phyloP scores from a whole-genome alignment of 108 stramenopile genomes.

The Aurantiochytrium sp. region DNA sequence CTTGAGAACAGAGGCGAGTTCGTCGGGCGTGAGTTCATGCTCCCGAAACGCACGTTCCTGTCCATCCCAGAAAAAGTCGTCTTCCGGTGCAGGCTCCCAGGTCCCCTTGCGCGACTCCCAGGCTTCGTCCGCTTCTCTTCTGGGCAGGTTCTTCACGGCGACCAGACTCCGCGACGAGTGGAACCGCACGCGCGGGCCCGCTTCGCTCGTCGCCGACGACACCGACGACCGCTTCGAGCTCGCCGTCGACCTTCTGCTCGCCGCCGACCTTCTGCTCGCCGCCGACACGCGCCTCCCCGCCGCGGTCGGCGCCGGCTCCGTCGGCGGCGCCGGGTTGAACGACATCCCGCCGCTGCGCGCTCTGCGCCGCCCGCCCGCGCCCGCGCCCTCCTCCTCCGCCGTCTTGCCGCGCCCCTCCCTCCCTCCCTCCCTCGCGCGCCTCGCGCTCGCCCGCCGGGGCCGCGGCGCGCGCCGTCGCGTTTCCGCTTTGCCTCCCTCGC shows the following conservation, averaged over 20 bases:
- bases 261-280: neutral
- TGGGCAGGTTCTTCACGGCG: neutral
- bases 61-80: neutral
- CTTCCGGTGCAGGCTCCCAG: neutral
- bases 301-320: too few relatives aligned
- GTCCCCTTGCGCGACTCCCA: neutral
- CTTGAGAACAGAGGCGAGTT: neutral
- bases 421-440: too few relatives aligned
- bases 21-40: neutral
- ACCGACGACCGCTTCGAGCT: constrained; percentile 17
- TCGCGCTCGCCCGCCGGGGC: too few relatives aligned
- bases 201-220: constrained; percentile 23
- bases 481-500: too few relatives aligned
- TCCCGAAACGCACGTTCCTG: neutral
- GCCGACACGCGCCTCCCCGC: too few relatives aligned
- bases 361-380: too few relatives aligned
- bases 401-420: too few relatives aligned
- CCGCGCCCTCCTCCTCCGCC: too few relatives aligned
- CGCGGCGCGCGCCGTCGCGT: too few relatives aligned
- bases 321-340: too few relatives aligned
- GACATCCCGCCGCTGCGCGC: too few relatives aligned
- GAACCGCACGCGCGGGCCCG: neutral
- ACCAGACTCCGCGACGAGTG: neutral
- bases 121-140: neutral
- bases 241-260: neutral